Conservation (phyloP, 1,139 yeast genomes). For the Pichia sp. region DNA sequence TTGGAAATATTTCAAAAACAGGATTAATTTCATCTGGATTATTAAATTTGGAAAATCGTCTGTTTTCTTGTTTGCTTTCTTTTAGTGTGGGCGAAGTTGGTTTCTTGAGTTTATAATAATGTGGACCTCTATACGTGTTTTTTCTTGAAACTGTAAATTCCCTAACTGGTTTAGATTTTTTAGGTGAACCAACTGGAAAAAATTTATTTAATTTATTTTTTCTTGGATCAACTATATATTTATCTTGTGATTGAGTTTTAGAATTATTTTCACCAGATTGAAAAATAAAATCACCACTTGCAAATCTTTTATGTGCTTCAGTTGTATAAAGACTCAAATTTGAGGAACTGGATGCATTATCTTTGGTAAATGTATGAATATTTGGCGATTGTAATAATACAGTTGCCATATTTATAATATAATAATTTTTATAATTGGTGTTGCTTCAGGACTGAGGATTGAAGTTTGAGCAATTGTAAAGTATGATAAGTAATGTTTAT, state of each 20-base stretch:
- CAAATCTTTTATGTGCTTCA: conserved; percentile 9
- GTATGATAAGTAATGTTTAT: neutral
- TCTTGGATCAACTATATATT: neutral
- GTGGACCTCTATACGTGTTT: conserved; percentile 16
- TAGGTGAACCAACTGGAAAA: neutral
- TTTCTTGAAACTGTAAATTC: conserved; percentile 17
- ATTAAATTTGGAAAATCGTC: conserved; percentile 7
- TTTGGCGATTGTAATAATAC: conserved; percentile 4
- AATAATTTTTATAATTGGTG: neutral
- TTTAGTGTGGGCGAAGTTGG: neutral
- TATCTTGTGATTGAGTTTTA: neutral
- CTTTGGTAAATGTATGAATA: neutral
- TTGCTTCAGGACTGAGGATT: neutral
- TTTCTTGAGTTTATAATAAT: conserved; percentile 12
- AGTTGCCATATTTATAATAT: conserved; percentile 5
- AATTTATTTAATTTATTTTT: neutral
- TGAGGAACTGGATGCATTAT: conserved; percentile 6
- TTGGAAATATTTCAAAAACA: conserved; percentile 10
- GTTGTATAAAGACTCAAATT: conserved; percentile 9
- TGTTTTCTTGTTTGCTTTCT: conserved; percentile 3
- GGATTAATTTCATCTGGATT: conserved; percentile 10
- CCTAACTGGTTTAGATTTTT: neutral
- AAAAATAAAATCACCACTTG: conserved; percentile 8
- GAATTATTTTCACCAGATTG: neutral
- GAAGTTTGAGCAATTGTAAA: neutral